Conservation (phyloP, 106 monocot genomes). For the Cymbidium sinense region DNA sequence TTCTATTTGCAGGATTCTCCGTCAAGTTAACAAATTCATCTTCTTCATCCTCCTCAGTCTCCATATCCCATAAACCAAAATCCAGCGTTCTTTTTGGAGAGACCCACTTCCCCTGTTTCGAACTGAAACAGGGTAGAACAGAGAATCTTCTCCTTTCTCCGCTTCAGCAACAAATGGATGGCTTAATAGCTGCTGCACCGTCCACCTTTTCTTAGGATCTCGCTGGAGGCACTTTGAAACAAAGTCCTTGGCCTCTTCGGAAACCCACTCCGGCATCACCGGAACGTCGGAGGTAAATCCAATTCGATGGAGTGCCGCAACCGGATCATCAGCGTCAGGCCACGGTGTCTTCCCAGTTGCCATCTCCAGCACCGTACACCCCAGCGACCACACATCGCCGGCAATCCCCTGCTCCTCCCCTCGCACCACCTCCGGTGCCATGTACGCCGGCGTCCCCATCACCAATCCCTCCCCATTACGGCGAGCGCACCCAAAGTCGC, state of each 20-base stretch:
- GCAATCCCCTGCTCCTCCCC: conserved; percentile 47
- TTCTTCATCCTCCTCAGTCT: not conserved
- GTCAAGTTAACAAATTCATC: not conserved
- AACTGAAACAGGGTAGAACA: no score
- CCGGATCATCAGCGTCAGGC: conserved; percentile 8
- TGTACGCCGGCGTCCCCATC: conserved; percentile 52
- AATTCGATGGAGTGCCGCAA: not conserved
- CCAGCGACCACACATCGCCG: conserved; percentile 70
- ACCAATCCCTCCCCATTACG: not conserved
- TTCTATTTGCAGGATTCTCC: not conserved
- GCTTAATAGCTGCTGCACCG: conserved; percentile 25
- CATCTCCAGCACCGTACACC: conserved; percentile 69
- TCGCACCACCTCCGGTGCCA: conserved; percentile 74
- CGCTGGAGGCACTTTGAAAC: conserved; percentile 40
- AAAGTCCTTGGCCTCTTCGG: conserved; percentile 43
- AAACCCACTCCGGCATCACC: conserved; percentile 27
- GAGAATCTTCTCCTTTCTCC: not conserved
- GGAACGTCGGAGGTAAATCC: conserved; percentile 36
- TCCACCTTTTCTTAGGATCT: conserved; percentile 40
- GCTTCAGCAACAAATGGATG: conserved; percentile 35
- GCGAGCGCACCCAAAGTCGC: conserved; percentile 24
- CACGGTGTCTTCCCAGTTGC: conserved; percentile 40
- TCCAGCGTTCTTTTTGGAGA: not conserved
- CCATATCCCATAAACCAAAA: not conserved
- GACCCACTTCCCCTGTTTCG: not conserved